Evolutionary conservation across 139 green algal genomes (phyloP).

Genomic region (Prasinococcaceae sp.): DNA sequence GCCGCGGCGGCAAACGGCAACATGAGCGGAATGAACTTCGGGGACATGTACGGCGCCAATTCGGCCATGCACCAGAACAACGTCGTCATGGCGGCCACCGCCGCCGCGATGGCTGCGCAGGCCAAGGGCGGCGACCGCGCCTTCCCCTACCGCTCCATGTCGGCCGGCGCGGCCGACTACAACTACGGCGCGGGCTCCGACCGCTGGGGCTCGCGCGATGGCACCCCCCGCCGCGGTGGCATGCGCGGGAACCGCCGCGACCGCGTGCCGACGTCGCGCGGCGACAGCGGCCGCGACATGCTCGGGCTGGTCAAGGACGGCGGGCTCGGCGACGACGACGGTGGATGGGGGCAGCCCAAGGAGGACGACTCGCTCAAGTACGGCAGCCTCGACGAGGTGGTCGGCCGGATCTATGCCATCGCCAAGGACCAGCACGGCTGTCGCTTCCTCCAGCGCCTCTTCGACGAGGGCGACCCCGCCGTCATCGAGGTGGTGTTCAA

Average conservation of each 20-base stretch:
- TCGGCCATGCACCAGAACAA: no score
- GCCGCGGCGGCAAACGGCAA: not conserved
- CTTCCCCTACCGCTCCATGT: no score
- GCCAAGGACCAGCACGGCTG: conserved; percentile 96
- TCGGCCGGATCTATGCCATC: conserved; percentile 66
- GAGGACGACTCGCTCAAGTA: conserved; percentile 31
- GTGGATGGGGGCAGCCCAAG: conserved; percentile 45
- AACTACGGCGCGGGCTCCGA: not conserved
- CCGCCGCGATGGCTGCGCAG: not conserved
- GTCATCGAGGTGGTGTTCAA: conserved; percentile 33
- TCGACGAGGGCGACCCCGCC: conserved; percentile 77
- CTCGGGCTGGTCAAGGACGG: not conserved
- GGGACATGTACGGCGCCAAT: not conserved
- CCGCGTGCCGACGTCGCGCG: conserved; percentile 1
- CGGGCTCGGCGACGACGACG: conserved; percentile 33
- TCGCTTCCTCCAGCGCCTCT: conserved; percentile 92
- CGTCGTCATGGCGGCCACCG: no score
- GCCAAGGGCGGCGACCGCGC: no score
- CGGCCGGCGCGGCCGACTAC: no score
- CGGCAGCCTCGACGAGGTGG: conserved; percentile 54
- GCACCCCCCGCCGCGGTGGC: not conserved
- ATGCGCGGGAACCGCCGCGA: not conserved
- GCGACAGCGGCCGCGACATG: not conserved
- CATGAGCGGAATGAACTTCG: no score
- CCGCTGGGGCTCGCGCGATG: not conserved